Evolutionary conservation across 257 asterid genomes (phyloP).

Genomic region (Coffea canephora): DNA sequence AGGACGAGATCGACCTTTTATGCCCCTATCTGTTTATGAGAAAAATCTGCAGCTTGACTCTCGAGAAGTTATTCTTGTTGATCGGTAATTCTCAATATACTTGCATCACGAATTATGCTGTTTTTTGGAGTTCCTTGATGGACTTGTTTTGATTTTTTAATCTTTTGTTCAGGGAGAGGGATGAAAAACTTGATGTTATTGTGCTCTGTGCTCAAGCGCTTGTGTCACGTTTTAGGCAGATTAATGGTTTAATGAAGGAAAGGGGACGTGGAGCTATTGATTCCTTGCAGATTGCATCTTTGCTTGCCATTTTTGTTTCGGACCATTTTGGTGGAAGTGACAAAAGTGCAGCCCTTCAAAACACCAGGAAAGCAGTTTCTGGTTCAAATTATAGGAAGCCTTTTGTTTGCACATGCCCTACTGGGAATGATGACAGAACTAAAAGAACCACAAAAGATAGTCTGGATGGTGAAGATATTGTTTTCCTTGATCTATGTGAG

Average conservation of each 20-base stretch:
- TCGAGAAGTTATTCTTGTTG: slow-evolving; percentile 87
- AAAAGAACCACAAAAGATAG: slow-evolving; percentile 31
- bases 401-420: slow-evolving; percentile 81
- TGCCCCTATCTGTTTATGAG: slow-evolving; percentile 62
- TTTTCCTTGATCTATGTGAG: slow-evolving; percentile 69
- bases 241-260: slow-evolving; percentile 36
- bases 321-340: slow-evolving; percentile 99
- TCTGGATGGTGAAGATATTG: slow-evolving; percentile 39
- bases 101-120: not conserved
- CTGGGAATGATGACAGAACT: slow-evolving; percentile 44
- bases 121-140: not conserved
- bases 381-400: slow-evolving; percentile 72
- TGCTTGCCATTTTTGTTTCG: slow-evolving; percentile 92
- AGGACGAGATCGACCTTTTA: slow-evolving; percentile 89
- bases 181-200: slow-evolving; percentile 79
- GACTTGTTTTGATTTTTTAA: slow-evolving; percentile 2
- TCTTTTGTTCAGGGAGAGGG: slow-evolving; percentile 60
- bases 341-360: slow-evolving; percentile 53
- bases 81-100: slow-evolving; percentile 45
- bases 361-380: slow-evolving; percentile 68
- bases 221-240: slow-evolving; percentile 55
- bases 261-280: slow-evolving; percentile 39
- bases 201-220: slow-evolving; percentile 63
- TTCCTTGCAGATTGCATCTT: slow-evolving; percentile 64
- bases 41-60: slow-evolving; percentile 44